Evolutionary conservation across 257 asterid genomes (phyloP).

Genomic region (Asclepias syriaca): DNA sequence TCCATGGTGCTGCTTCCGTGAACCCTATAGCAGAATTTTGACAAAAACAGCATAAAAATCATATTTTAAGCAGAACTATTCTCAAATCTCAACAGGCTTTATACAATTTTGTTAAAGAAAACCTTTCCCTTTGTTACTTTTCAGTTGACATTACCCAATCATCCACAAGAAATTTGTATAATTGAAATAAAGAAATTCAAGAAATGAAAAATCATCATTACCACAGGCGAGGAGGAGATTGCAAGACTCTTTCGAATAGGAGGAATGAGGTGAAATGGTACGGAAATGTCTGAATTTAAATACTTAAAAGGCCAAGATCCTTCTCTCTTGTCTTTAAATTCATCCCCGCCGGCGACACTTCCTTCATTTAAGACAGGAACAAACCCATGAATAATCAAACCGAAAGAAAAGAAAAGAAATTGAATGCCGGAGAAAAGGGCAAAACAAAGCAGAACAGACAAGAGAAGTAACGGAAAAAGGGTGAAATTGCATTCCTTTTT

Average conservation of each 20-base stretch:
- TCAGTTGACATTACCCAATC: not conserved
- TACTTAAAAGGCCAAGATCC: conserved; percentile 22
- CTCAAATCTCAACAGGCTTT: not conserved
- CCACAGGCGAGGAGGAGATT: conserved; percentile 24
- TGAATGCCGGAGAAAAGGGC: not conserved
- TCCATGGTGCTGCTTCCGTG: conserved; percentile 37
- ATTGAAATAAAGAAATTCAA: not conserved
- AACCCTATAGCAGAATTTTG: conserved; percentile 16
- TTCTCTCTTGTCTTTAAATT: conserved; percentile 12
- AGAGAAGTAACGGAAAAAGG: conserved; percentile 8
- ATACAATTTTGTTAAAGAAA: not conserved
- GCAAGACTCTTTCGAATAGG: conserved; percentile 41
- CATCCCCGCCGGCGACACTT: not conserved
- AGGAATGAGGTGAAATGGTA: conserved; percentile 34
- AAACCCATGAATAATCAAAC: too few species aligned
- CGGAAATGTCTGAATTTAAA: conserved; percentile 31
- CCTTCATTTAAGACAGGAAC: conserved; percentile 5
- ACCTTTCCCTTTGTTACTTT: not conserved
- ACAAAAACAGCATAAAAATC: not conserved
- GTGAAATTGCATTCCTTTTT: conserved; percentile 26
- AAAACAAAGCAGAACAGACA: conserved; percentile 17
- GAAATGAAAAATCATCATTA: not conserved
- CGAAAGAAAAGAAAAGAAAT: not conserved
- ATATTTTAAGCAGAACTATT: not conserved
- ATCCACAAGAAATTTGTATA: not conserved